Evolutionary conservation across 169 alveolate genomes (phyloP).

Genomic region (Plasmodium cynomolgi): DNA sequence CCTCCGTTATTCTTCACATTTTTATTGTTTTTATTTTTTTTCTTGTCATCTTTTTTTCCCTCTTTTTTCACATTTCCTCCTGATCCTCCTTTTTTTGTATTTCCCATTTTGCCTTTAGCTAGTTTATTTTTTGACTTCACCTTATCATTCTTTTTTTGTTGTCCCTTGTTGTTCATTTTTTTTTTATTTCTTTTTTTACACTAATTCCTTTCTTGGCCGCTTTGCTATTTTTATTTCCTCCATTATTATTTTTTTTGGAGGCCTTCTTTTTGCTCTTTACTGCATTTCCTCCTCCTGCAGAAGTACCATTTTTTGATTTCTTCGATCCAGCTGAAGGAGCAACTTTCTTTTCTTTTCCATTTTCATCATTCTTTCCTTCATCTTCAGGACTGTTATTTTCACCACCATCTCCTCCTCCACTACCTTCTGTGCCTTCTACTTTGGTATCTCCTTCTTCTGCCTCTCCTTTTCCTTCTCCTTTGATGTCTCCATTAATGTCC

Average conservation of each 20-base stretch:
- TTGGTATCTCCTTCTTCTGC: neutral
- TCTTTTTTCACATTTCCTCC: slow-evolving; percentile 15
- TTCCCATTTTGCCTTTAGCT: neutral
- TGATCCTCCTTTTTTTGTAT: slow-evolving; percentile 8
- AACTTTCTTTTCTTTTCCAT: neutral
- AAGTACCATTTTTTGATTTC: neutral
- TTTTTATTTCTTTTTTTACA: slow-evolving; percentile 35
- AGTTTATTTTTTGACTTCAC: neutral
- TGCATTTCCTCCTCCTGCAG: neutral
- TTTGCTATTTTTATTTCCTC: neutral
- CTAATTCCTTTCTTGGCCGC: slow-evolving; percentile 5
- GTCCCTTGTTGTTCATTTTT: slow-evolving; percentile 8
- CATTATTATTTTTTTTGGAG: neutral
- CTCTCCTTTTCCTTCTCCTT: neutral
- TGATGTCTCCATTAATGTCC: neutral
- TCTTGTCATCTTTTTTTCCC: neutral
- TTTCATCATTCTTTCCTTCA: slow-evolving; percentile 1
- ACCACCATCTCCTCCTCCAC: neutral
- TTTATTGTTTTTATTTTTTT: slow-evolving; percentile 22
- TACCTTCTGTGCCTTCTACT: neutral
- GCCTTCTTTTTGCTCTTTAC: neutral
- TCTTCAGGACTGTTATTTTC: neutral
- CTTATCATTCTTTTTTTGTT: slow-evolving; percentile 13
- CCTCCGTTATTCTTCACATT: neutral
- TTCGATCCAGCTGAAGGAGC: neutral